Base-by-base conservation (phyloP, 1,284 basidiomycete genomes). In the Ceratobasidium sp. region DNA sequence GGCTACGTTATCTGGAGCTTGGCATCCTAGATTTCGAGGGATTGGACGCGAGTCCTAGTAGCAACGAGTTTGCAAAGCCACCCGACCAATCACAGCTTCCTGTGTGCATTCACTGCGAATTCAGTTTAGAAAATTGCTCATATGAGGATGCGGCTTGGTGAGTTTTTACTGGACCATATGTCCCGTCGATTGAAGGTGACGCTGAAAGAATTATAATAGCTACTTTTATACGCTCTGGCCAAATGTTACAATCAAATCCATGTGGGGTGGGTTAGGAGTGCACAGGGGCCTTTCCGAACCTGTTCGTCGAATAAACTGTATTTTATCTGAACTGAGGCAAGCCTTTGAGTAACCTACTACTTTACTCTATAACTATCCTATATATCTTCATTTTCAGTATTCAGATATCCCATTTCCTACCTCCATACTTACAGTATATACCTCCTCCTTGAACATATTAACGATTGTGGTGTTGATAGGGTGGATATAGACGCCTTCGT, bases 391-490 rank as follows among this genome's bases (percentile, higher is more conserved):
- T 6, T 9, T 37, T 37, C 34, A 37, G 34, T 37, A 37, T 37
- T 37, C 34, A 37, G 0, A 37, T 6, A 37, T 5, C 34, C 9
- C 9, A 9, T 37, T 37, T 9, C 34, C 9, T 37, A 37, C 9
- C 34, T 37, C n/a, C n/a, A n/a, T n/a, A n/a, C n/a, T n/a, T n/a
- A n/a, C n/a, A n/a, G n/a, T n/a, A n/a, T n/a, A n/a, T n/a, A n/a
- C n/a, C n/a, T n/a, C n/a, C n/a, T n/a, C n/a, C n/a, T n/a, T n/a
- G n/a, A 65, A 51, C 27, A 65, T 22, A 16, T 65, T 65, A 11
- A 37, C 34, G n/a, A 65, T 49, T 5, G 62, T 64, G 3, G 43
- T 37, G 43, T 41, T 64, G 13, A 64, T 64, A 11, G 19, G 6
- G 9, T 27, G 24, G 4, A 64, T 14, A 14, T 49, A 64, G 14